Evolutionary conservation across 2,329 filamentous ascomycete species (phyloP), one percentile per base, ranked within the genome.

Genomic region (Aspergillus neoniger): DNA sequence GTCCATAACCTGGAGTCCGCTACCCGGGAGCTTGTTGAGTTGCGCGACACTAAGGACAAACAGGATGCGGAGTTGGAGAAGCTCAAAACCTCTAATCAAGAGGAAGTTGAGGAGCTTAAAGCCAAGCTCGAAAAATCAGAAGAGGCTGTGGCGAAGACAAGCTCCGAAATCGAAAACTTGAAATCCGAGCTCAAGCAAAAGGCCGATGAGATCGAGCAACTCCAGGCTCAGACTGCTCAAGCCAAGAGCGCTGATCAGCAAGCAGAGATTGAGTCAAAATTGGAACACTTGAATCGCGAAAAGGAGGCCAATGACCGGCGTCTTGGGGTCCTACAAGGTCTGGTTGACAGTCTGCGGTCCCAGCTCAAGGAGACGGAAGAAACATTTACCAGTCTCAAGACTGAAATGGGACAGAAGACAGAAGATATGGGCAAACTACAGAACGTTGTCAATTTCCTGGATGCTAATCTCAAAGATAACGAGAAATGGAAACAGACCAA

Each of bases 1-100:
- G 85, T 86, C 28, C 75, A 81, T 69, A 90, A 83, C 59, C 77
- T 93, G 2, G 89, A 92, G 71, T 84, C 84, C 54, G 85, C 88
- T 0, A 89, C 87, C 1, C 80, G 85, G 12, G 87, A 91, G 67
- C 77, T 92, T 6, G 82, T 83, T 52, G 78, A 77, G 10, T 69
- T 86, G 63, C 81, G 80, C 39, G 85, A 87, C 21, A 77, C 74
- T 25, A 83, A 82, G 62, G 80, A 83, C 25, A 81, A 74, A 25
- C 77, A 81, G 21, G 77, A 83, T 57, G 63, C 73, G 2, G 78
- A 84, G 63, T 75, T 86, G 28, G 72, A 79, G 19, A 74, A 71
- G 41, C 73, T 81, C 51, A 77, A 79, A 57, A 72, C 77, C 15
- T 67, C 75, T 5, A 74, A 77, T 17, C 69, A 79, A 54, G 72